Conservation (phyloP, 2,329 filamentous ascomycete species). For the Epichloe elymi region DNA sequence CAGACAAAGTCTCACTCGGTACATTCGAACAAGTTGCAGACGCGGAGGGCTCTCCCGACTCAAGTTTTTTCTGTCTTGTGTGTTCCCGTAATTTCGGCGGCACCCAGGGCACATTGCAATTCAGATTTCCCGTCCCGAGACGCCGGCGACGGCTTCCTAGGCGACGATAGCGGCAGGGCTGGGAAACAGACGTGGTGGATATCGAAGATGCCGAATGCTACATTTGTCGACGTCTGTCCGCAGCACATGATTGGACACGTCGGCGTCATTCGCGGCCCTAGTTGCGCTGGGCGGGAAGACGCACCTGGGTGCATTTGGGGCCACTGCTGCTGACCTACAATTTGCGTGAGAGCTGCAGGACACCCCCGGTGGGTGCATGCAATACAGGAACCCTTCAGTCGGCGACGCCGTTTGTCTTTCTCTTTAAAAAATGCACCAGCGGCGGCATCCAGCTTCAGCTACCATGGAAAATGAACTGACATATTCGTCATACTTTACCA, state of each 20-base stretch:
- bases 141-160: neutral
- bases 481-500: neutral
- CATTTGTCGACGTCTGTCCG: neutral
- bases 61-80: too few relatives aligned
- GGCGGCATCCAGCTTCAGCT: neutral
- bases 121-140: neutral
- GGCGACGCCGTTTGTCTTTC: neutral
- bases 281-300: neutral
- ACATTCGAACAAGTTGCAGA: neutral
- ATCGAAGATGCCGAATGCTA: neutral
- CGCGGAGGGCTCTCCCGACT: neutral
- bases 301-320: too few relatives aligned
- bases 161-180: neutral
- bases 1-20: constrained; percentile 1
- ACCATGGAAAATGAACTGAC: neutral
- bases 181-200: neutral
- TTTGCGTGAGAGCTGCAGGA: too few relatives aligned
- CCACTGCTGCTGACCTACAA: too few relatives aligned
- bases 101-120: neutral
- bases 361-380: too few relatives aligned
- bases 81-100: neutral
- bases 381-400: neutral
- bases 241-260: neutral
- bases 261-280: neutral
- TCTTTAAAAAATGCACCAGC: neutral